These are phyloP conservation scores for Rhipidocladum racemiflorum DNA, from an alignment of 176 grass and related monocot genomes.

Conservation along the genomic window DNA sequence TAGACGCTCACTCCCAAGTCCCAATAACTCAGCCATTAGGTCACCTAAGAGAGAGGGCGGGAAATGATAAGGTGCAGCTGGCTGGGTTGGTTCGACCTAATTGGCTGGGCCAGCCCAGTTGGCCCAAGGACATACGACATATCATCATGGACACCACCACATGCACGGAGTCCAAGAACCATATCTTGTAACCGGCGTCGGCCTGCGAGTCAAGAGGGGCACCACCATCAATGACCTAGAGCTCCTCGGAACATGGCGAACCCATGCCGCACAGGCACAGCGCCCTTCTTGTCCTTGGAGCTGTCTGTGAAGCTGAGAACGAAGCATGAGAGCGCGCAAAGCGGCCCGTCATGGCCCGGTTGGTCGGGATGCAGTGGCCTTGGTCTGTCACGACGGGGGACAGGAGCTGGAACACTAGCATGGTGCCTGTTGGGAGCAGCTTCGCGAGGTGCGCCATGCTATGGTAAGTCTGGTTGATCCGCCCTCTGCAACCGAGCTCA, in stretches of 20 bases:
- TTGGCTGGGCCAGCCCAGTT: no score
- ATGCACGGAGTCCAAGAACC: conserved; percentile 64
- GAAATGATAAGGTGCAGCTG: no score
- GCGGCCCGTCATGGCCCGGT: conserved; percentile 46
- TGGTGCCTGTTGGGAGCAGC: conserved; percentile 81
- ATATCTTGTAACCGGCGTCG: conserved; percentile 32
- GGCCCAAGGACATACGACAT: no score
- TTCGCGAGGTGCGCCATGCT: conserved; percentile 74
- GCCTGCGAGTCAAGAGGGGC: conserved; percentile 32
- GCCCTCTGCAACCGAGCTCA: conserved; percentile 55
- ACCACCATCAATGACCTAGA: conserved; percentile 79
- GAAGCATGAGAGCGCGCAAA: conserved; percentile 85
- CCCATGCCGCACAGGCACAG: conserved; percentile 65
- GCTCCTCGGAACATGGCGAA: conserved; percentile 53
- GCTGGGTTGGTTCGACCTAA: no score
- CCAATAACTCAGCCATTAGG: no score
- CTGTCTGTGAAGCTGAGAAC: conserved; percentile 84
- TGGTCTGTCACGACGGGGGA: conserved; percentile 52
- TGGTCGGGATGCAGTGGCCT: conserved; percentile 47
- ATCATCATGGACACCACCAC: conserved; percentile 55
- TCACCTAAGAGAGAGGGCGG: no score
- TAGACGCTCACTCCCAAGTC: no score
- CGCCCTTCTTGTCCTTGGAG: conserved; percentile 51
- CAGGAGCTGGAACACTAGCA: conserved; percentile 78
- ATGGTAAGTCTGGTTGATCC: conserved; percentile 69